Percentiles rank a stretch among this genome's conserved stretches.
Evolutionary conservation across 2,329 filamentous ascomycete species (phyloP).

Genomic region (Chaetomium globosum): DNA sequence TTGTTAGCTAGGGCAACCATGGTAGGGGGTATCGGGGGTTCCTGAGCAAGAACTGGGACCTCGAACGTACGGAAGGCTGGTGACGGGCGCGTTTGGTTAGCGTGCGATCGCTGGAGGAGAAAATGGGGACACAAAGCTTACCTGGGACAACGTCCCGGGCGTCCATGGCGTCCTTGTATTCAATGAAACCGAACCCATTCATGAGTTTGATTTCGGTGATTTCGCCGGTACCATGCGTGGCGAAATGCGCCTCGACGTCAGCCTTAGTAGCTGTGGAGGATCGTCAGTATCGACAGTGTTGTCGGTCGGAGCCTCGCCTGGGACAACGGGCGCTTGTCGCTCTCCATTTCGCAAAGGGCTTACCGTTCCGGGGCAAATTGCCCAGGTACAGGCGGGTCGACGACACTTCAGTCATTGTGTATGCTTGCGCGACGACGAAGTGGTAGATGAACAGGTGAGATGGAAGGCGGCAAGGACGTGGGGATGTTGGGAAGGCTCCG

Average conservation of each 20-base stretch:
- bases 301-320: neutral
- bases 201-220: slow-evolving; percentile 99
- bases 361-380: slow-evolving; percentile 96
- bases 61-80: slow-evolving; percentile 63
- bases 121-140: slow-evolving; percentile 52
- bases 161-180: slow-evolving; percentile 98
- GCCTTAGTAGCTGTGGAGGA: slow-evolving; percentile 84
- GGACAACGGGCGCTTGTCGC: neutral
- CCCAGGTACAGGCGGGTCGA: slow-evolving; percentile 95
- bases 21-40: slow-evolving; percentile 39
- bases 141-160: slow-evolving; percentile 97
- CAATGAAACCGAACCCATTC: slow-evolving; percentile 99
- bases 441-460: slow-evolving; percentile 15
- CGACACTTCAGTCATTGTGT: slow-evolving; percentile 81
- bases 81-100: slow-evolving; percentile 39
- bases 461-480: slow-evolving; percentile 13
- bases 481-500: slow-evolving; percentile 27
- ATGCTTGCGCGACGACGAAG: slow-evolving; percentile 16
- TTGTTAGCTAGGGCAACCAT: slow-evolving; percentile 44
- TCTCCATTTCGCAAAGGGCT: slow-evolving; percentile 42
- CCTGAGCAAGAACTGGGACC: slow-evolving; percentile 42
- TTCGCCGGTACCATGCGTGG: slow-evolving; percentile 91
- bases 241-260: slow-evolving; percentile 95
- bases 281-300: slow-evolving; percentile 46
- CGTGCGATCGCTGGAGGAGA: slow-evolving; percentile 3